Evolutionary conservation across 495 filamentous ascomycete species (phyloP).

Genomic region (Polyplosphaeria fusca): DNA sequence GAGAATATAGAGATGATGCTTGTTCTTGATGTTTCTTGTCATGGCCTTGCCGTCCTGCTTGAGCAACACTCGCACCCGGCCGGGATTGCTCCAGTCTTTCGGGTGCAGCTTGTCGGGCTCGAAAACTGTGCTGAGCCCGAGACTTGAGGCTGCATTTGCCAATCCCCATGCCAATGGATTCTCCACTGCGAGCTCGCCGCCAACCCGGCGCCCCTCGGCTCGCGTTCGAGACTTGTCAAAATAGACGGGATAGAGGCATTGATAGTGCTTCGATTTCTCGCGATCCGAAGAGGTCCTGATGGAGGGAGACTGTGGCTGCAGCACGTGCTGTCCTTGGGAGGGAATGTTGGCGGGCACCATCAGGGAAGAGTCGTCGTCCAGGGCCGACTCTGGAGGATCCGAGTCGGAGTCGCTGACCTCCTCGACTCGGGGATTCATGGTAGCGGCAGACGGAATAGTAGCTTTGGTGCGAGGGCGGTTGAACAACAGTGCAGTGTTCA

Average conservation of each 20-base stretch:
- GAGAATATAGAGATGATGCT: slow-evolving; percentile 80
- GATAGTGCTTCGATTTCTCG: slow-evolving; percentile 67
- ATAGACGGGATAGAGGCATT: slow-evolving; percentile 92
- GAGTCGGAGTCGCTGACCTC: slow-evolving; percentile 76
- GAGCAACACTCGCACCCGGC: slow-evolving; percentile 74
- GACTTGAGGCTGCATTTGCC: slow-evolving; percentile 70
- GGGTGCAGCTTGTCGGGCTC: slow-evolving; percentile 92
- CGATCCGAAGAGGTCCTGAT: slow-evolving; percentile 41
- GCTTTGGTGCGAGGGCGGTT: too few species aligned
- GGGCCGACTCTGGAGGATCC: slow-evolving; percentile 66
- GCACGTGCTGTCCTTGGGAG: slow-evolving; percentile 33
- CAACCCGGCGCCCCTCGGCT: slow-evolving; percentile 74
- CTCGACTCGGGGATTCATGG: slow-evolving; percentile 85
- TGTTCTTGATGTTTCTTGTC: slow-evolving; percentile 68
- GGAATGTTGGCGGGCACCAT: slow-evolving; percentile 44
- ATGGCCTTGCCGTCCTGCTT: slow-evolving; percentile 55
- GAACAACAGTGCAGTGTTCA: too few species aligned
- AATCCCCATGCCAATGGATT: slow-evolving; percentile 91
- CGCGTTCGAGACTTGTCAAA: slow-evolving; percentile 77
- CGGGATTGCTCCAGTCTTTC: slow-evolving; percentile 96
- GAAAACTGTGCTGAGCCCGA: slow-evolving; percentile 73
- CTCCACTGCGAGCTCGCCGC: slow-evolving; percentile 63
- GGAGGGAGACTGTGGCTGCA: slow-evolving; percentile 25
- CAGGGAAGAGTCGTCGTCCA: slow-evolving; percentile 49
- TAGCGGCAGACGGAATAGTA: too few species aligned